Percentiles rank a stretch among this genome's conserved stretches.
Evolutionary conservation across 768 basidiomycete species (phyloP).

Genomic region (Thelephora ganbajun): DNA sequence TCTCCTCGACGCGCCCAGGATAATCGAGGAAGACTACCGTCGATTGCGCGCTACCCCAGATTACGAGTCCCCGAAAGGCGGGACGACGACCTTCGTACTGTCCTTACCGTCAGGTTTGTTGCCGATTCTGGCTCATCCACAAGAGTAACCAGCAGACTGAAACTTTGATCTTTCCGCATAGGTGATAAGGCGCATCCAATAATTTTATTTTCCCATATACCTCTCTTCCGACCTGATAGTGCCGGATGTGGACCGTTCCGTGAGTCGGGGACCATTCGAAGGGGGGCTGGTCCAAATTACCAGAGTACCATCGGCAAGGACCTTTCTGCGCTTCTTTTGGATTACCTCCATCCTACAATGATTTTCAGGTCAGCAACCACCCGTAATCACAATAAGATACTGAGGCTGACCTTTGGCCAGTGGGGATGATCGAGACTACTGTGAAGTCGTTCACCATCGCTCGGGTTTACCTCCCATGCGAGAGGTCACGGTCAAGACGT

Average conservation of each 20-base stretch:
- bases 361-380: slow-evolving; percentile 49
- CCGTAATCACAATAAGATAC: not conserved
- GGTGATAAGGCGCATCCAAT: slow-evolving; percentile 24
- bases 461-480: slow-evolving; percentile 26
- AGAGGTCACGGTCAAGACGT: slow-evolving; percentile 83
- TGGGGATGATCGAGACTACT: slow-evolving; percentile 88
- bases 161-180: not conserved
- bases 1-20: slow-evolving; percentile 62
- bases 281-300: slow-evolving; percentile 70
- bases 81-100: slow-evolving; percentile 48
- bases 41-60: slow-evolving; percentile 33
- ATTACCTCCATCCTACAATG: slow-evolving; percentile 44
- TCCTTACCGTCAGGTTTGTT: slow-evolving; percentile 25
- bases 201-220: slow-evolving; percentile 78
- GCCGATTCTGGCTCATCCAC: not conserved
- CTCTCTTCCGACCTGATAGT: slow-evolving; percentile 60
- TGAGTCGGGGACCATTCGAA: slow-evolving; percentile 56
- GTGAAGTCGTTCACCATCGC: slow-evolving; percentile 50
- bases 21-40: slow-evolving; percentile 73
- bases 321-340: slow-evolving; percentile 60
- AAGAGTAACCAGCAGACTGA: not conserved
- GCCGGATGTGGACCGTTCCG: slow-evolving; percentile 67
- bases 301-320: slow-evolving; percentile 74
- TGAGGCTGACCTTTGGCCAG: slow-evolving; percentile 20
- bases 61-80: slow-evolving; percentile 37